Evolutionary conservation across 768 basidiomycete species (phyloP).

Genomic region (Collybia sp.): DNA sequence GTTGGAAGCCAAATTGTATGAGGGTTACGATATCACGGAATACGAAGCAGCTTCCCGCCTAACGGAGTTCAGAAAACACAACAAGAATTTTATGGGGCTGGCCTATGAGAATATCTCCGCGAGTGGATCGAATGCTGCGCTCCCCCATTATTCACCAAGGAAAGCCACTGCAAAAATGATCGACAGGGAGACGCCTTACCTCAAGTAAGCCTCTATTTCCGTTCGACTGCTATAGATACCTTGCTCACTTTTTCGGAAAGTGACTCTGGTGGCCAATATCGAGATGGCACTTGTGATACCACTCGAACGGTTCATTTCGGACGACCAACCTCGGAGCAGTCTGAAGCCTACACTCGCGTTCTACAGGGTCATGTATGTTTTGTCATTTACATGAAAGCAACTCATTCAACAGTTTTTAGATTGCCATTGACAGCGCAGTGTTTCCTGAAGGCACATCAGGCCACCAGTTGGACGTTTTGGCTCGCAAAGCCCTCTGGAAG

Average conservation of each 20-base stretch:
- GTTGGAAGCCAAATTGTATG: slow-evolving; percentile 75
- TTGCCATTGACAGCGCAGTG: slow-evolving; percentile 84
- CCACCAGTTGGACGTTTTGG: slow-evolving; percentile 78
- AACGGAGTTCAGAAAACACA: slow-evolving; percentile 67
- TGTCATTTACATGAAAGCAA: slow-evolving; percentile 6
- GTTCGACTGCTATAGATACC: slow-evolving; percentile 8
- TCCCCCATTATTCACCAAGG: slow-evolving; percentile 89
- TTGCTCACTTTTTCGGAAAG: slow-evolving; percentile 30
- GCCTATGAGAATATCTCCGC: slow-evolving; percentile 91
- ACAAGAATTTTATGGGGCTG: slow-evolving; percentile 75
- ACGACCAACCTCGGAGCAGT: slow-evolving; percentile 78
- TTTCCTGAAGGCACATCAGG: slow-evolving; percentile 93
- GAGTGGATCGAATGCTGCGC: slow-evolving; percentile 85
- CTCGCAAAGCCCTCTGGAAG: slow-evolving; percentile 84
- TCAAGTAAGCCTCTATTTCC: slow-evolving; percentile 58
- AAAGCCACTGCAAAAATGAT: slow-evolving; percentile 68
- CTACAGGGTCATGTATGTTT: slow-evolving; percentile 89
- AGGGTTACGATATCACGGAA: slow-evolving; percentile 83
- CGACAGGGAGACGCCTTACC: slow-evolving; percentile 75
- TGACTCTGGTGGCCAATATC: slow-evolving; percentile 89
- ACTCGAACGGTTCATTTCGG: slow-evolving; percentile 85
- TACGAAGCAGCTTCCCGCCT: slow-evolving; percentile 88
- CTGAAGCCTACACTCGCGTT: slow-evolving; percentile 91
- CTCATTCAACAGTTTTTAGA: slow-evolving; percentile 36
- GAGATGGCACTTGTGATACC: slow-evolving; percentile 87